Base-by-base conservation (phyloP, 2,329 filamentous ascomycete genomes). In the Pseudocercospora fijiensis region DNA sequence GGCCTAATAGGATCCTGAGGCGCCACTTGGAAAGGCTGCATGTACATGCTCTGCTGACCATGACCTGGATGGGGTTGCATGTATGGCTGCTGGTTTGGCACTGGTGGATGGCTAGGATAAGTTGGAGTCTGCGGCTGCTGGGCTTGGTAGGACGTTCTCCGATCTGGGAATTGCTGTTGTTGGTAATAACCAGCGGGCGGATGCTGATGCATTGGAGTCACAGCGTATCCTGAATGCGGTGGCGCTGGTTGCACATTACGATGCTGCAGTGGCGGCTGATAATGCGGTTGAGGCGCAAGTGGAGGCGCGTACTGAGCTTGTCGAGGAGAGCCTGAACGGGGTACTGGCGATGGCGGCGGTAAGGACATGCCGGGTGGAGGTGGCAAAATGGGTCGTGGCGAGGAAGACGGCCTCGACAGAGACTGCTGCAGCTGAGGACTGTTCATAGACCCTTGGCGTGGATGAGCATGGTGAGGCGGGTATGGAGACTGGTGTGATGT, bases 11-110 rank as follows among this genome's bases (percentile, higher is more conserved):
- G 78, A 56, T 79, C 78, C 64, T 82, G 80, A 8, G 77, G 76
- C n/a, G 75, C 73, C 11, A 81, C 78, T 60, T 80, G 78, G 68
- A 82, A 83, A 4, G 79, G 79, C 37, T 82, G 74, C 77, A 81
- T 80, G 63, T 79, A 77, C 16, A 80, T 80, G 56, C 80, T 72
- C 47, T 58, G 56, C 18, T 62, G 66, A 27, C 60, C 56, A 22
- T 58, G 55, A 27, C 58, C 47, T 28, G 59, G 63, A 57, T 65
- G 63, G 11, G 59, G 57, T 28, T 64, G 64, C 47, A 70, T 69
- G 22, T 79, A 79, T 45, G 76, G 75, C 13, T 77, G 76, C 33
- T 76, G 76, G 8, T 61, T 60, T n/a, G 63, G 64, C 52, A 71
- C 70, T 11, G 67, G 53, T 51, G 51, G 58, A 33, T 72, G 72